phyloP scores from a whole-genome alignment of 768 basidiomycete genomes.

The Punctularia strigosozonata region DNA sequence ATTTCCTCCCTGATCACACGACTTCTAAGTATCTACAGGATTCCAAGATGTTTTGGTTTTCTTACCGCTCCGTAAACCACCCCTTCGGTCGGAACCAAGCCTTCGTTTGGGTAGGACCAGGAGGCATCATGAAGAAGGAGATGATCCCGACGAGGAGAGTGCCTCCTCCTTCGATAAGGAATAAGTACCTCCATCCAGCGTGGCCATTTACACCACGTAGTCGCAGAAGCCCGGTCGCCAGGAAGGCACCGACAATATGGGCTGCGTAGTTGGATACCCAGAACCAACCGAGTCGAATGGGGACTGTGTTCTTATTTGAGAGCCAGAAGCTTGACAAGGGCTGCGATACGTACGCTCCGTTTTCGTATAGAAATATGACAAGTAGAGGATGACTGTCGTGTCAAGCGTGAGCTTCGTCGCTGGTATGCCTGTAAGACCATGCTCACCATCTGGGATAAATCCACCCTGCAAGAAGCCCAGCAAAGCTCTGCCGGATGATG shows the following conservation, averaged over 20 bases:
- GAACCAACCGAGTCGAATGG: conserved; percentile 58
- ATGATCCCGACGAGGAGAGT: conserved; percentile 38
- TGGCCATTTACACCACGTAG: conserved; percentile 40
- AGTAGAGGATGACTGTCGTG: conserved; percentile 50
- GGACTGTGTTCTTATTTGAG: conserved; percentile 23
- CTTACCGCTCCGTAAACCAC: conserved; percentile 52
- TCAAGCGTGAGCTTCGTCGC: too few relatives aligned
- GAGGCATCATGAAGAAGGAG: conserved; percentile 47
- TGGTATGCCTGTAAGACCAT: too few relatives aligned
- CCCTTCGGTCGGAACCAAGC: conserved; percentile 47
- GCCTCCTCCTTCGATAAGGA: conserved; percentile 40
- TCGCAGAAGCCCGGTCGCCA: conserved; percentile 50
- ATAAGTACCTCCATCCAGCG: conserved; percentile 49
- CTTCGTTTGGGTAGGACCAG: conserved; percentile 54
- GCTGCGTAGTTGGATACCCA: conserved; percentile 51
- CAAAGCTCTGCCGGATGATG: conserved; percentile 24
- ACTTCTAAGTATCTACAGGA: not conserved
- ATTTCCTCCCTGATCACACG: conserved; percentile 36
- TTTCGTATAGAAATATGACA: conserved; percentile 56
- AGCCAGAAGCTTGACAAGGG: not conserved
- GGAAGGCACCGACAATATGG: conserved; percentile 45
- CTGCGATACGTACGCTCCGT: conserved; percentile 29
- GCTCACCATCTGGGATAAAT: conserved; percentile 55
- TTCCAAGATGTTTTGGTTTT: not conserved
- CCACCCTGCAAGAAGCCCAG: conserved; percentile 54